Evolutionary conservation across 805 yeast genomes (phyloP), one percentile per base, ranked within the genome.

Genomic region (Grigorovia yakushimaensis): DNA sequence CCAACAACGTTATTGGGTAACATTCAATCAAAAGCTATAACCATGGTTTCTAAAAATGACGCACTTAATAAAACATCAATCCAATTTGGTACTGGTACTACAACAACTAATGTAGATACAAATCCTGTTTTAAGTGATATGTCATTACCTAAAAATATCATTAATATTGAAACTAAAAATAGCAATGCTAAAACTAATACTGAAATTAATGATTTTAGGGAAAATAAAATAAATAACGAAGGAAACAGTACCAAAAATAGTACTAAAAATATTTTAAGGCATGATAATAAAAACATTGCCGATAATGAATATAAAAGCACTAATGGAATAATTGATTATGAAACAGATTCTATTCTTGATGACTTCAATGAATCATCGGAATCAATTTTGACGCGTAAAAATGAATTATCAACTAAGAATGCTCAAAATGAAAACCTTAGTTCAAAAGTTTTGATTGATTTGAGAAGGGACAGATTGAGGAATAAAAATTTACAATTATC

Each of bases 81-180:
- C 41, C 49, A 51, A 13, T 51, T 61, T 4, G 40, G 39, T 27
- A 39, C 38, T 7, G 57, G 54, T 42, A 59, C 64, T 13, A 62
- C 67, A 1, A 62, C 67, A 1, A 63, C 67, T 2, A 55, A 59
- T 41, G 37, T 63, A 13, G 66, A 55, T 38, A 61, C 60, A 1
- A 61, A 56, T 41, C 62, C 65, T 5, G 64, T 61, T 7, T 42
- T 61, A 33, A 60, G 65, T 47, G 49, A 60, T 47, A 55, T 48
- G 9, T 50, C 62, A 4, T 45, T 59, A 22, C 61, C 64, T 8
- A 46, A 47, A n/a, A 49, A 50, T n/a, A 38, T 43, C 18, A 46
- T 43, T 22, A 35, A 35, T n/a, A 15, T 35, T 17, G 42, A 44
- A 24, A 44, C 9, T 21, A 22, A 15, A 13, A 27, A 21, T 22